Conservation (phyloP, 1,284 basidiomycete species). For the Ganoderma boninense region DNA sequence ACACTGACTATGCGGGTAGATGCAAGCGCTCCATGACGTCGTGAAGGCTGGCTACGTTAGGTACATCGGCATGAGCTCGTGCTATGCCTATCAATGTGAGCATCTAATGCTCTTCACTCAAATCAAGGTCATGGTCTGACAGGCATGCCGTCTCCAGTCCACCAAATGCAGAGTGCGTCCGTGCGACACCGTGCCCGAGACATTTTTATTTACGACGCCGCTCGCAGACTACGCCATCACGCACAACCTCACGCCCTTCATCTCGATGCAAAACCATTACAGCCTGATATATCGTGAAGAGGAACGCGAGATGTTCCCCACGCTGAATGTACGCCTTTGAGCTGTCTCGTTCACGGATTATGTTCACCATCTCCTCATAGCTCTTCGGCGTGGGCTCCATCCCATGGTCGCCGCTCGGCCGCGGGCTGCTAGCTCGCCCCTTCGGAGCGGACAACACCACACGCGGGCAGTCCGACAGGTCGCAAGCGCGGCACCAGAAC, state of each 20-base stretch:
- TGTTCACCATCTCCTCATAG: slow-evolving; percentile 13
- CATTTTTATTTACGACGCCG: too few species aligned
- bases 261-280: slow-evolving; percentile 63
- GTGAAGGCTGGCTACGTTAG: slow-evolving; percentile 71
- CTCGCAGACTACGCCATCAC: slow-evolving; percentile 46
- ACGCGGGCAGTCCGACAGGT: slow-evolving; percentile 38
- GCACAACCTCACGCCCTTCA: slow-evolving; percentile 56
- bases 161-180: slow-evolving; percentile 55
- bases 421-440: slow-evolving; percentile 48
- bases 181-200: too few species aligned
- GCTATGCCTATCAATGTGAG: slow-evolving; percentile 43
- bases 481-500: slow-evolving; percentile 1
- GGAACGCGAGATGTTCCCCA: slow-evolving; percentile 60
- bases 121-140: too few species aligned
- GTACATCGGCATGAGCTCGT: slow-evolving; percentile 71
- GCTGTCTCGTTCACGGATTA: background rate
- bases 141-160: slow-evolving; percentile 20
- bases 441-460: slow-evolving; percentile 33
- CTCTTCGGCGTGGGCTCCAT: slow-evolving; percentile 49
- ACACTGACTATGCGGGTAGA: slow-evolving; percentile 10
- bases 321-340: background rate
- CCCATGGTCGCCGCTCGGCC: slow-evolving; percentile 52
- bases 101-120: too few species aligned
- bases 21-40: slow-evolving; percentile 77
- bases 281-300: slow-evolving; percentile 57